A percentile compares a stretch with the other conserved stretches of the same genome.
Evolutionary conservation across 331 rosid genomes (phyloP).

Genomic region (Malus hybrid): DNA sequence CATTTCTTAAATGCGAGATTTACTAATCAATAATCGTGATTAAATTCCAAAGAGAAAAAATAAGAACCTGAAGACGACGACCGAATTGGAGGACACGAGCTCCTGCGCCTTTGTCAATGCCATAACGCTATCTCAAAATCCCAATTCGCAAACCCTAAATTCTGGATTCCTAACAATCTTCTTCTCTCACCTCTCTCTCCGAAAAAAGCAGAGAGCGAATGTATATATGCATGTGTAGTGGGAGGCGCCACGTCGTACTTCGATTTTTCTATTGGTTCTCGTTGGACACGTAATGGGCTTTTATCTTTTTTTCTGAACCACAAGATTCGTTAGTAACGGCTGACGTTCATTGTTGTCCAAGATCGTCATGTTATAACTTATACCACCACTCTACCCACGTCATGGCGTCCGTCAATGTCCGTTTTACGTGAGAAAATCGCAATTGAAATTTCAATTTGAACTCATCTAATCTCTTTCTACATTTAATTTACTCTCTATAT

Average conservation of each 20-base stretch:
- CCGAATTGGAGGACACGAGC: slow-evolving; percentile 53
- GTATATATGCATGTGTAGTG: background rate
- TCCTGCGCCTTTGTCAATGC: slow-evolving; percentile 79
- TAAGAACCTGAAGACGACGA: slow-evolving; percentile 70
- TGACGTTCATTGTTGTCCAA: background rate
- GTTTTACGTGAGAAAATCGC: no score
- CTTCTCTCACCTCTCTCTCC: background rate
- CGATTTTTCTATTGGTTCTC: background rate
- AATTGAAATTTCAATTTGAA: no score
- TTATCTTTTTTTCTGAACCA: background rate
- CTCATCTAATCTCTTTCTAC: no score
- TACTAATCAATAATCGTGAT: background rate
- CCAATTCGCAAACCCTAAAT: background rate
- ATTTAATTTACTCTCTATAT: no score
- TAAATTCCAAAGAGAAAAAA: background rate
- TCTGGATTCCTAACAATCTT: background rate
- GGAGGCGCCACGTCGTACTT: background rate
- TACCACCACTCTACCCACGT: background rate
- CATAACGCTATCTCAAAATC: slow-evolving; percentile 26
- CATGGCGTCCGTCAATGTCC: background rate
- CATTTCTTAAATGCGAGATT: background rate
- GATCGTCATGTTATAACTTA: background rate
- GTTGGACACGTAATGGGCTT: background rate
- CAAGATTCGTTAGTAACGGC: background rate
- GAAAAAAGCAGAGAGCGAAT: background rate